A percentile compares a stretch with the other conserved stretches of the same genome.
These are phyloP conservation scores for Primulina huaijiensis DNA, from an alignment of 257 asterid genomes.

Conservation along the genomic window DNA sequence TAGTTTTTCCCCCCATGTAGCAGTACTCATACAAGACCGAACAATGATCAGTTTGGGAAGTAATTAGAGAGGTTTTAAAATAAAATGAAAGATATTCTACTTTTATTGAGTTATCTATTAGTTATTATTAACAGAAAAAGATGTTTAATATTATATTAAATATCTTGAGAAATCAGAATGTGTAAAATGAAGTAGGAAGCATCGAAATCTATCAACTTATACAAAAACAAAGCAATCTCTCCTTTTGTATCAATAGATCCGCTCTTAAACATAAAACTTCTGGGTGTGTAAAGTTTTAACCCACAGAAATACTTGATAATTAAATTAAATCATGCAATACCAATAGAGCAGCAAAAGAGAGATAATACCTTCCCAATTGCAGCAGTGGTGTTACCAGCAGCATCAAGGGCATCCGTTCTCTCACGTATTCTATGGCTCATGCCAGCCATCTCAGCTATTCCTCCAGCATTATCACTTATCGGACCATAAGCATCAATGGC, in stretches of 20 bases:
- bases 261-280: neutral
- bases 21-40: no score
- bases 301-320: neutral
- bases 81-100: no score
- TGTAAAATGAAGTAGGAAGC: neutral
- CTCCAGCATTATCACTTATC: constrained; percentile 96
- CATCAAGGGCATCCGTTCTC: constrained; percentile 95
- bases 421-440: constrained; percentile 90
- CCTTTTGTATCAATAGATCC: neutral
- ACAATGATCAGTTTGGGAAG: no score
- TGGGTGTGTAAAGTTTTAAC: neutral
- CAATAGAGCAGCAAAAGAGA: neutral
- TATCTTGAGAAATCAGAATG: neutral
- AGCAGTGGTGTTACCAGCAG: constrained; percentile 96
- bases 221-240: neutral
- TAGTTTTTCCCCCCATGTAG: no score
- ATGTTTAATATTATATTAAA: no score
- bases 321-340: neutral
- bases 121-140: no score
- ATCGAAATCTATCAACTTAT: neutral
- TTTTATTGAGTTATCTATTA: neutral
- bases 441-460: constrained; percentile 97
- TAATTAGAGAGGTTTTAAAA: neutral
- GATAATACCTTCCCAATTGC: constrained; percentile 78
- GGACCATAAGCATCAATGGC: constrained; percentile 97